phyloP scores from a whole-genome alignment of 768 basidiomycete genomes.

The Leccinellum luteum region DNA sequence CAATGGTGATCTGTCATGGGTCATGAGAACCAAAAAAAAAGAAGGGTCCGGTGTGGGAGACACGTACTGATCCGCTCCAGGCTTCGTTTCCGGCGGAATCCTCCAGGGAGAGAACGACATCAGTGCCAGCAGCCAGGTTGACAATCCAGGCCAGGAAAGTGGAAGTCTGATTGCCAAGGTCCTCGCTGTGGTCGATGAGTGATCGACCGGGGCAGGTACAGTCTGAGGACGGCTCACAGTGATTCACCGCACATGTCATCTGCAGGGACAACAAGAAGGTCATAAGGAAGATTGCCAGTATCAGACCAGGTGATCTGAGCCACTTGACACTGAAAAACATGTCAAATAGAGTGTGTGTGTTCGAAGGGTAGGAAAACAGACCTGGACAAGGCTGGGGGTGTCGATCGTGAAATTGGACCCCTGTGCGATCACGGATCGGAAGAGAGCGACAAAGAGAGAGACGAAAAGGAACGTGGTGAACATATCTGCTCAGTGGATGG shows the following conservation, averaged over 20 bases:
- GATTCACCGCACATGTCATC: conserved; percentile 56
- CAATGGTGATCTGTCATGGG: conserved; percentile 34
- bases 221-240: conserved; percentile 44
- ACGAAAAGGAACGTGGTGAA: conserved; percentile 75
- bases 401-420: conserved; percentile 43
- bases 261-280: conserved; percentile 52
- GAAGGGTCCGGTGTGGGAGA: background rate
- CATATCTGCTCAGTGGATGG: conserved; percentile 44
- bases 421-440: conserved; percentile 48
- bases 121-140: conserved; percentile 44
- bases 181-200: conserved; percentile 40
- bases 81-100: conserved; percentile 57
- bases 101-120: conserved; percentile 50
- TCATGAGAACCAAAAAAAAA: background rate
- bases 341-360: background rate
- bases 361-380: conserved; percentile 22
- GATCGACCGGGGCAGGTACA: background rate
- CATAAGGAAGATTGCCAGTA: conserved; percentile 47
- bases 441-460: conserved; percentile 61
- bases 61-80: conserved; percentile 61
- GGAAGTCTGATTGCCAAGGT: conserved; percentile 55
- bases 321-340: conserved; percentile 47
- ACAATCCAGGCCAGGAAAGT: conserved; percentile 36
- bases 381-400: conserved; percentile 55
- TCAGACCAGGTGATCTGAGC: conserved; percentile 51